phyloP scores from a whole-genome alignment of 2,329 filamentous ascomycete genomes.

The Scleromitrula shiraiana region DNA sequence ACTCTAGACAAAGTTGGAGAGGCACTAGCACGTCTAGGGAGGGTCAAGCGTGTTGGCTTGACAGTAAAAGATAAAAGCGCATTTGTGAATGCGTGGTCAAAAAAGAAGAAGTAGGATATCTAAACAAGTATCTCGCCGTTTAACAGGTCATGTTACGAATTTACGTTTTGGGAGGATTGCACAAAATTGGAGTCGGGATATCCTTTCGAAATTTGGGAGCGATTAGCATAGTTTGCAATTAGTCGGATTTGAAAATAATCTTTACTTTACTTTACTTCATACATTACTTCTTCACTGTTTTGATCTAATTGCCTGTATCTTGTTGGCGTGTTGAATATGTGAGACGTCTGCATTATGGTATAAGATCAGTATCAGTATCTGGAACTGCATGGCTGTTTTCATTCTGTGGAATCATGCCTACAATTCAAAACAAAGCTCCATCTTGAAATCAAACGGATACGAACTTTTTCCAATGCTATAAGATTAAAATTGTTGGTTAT shows the following conservation, averaged over 20 bases:
- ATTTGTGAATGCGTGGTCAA: constrained; percentile 68
- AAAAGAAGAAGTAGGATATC: constrained; percentile 25
- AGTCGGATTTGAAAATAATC: too few species aligned
- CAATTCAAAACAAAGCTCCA: too few species aligned
- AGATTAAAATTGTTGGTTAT: too few species aligned
- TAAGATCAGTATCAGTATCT: too few species aligned
- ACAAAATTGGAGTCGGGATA: neutral
- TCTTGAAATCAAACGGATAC: too few species aligned
- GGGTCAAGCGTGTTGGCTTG: constrained; percentile 82
- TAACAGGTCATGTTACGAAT: neutral
- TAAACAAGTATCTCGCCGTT: neutral
- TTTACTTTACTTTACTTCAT: too few species aligned
- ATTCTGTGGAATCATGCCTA: too few species aligned
- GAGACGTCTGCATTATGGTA: too few species aligned
- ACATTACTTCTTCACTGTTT: neutral
- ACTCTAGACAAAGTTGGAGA: constrained; percentile 76
- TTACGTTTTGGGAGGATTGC: neutral
- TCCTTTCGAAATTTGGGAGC: neutral
- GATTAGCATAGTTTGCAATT: neutral
- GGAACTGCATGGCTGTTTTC: too few species aligned
- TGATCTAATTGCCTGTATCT: neutral
- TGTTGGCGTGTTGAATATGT: too few species aligned
- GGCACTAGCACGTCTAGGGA: constrained; percentile 73
- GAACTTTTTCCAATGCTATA: too few species aligned
- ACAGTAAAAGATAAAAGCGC: constrained; percentile 74